Percentiles rank a stretch among this genome's conserved stretches.
Conservation (phyloP, 352 stramenopile genomes). For the Globisporangium recalcitrans region DNA sequence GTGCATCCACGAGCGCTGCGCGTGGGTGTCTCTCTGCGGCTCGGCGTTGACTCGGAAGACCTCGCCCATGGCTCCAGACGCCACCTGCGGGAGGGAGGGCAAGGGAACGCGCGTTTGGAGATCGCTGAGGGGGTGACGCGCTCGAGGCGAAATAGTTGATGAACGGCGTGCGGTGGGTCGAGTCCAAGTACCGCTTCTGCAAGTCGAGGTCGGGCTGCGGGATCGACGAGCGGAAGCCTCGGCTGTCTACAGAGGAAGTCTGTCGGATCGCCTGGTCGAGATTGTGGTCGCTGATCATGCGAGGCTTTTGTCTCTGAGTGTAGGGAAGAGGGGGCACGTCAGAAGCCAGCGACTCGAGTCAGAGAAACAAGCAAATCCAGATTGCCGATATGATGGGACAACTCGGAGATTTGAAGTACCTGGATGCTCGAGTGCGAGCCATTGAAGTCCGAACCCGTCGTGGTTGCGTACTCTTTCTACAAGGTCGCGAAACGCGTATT, state of each 20-base stretch:
- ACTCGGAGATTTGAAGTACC: conserved; percentile 18
- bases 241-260: conserved; percentile 18
- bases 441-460: conserved; percentile 40
- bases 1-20: conserved; percentile 77
- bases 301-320: conserved; percentile 32
- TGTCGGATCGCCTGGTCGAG: conserved; percentile 51
- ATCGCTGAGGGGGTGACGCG: not conserved
- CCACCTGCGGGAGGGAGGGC: conserved; percentile 43
- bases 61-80: conserved; percentile 59
- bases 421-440: conserved; percentile 26
- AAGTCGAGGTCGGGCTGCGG: conserved; percentile 44
- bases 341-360: not conserved
- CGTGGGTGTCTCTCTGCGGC: conserved; percentile 60
- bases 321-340: not conserved
- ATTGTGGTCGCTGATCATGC: conserved; percentile 62
- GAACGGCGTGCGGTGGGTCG: conserved; percentile 56
- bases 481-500: not conserved
- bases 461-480: conserved; percentile 69
- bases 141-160: conserved; percentile 35
- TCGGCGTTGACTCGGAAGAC: conserved; percentile 49
- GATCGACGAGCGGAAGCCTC: conserved; percentile 49
- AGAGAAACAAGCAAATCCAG: not conserved
- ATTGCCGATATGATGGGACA: not conserved
- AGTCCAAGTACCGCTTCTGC: conserved; percentile 51
- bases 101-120: conserved; percentile 18